Conservation (phyloP, 140 eudicot genomes). For the Bidens hawaiensis region DNA sequence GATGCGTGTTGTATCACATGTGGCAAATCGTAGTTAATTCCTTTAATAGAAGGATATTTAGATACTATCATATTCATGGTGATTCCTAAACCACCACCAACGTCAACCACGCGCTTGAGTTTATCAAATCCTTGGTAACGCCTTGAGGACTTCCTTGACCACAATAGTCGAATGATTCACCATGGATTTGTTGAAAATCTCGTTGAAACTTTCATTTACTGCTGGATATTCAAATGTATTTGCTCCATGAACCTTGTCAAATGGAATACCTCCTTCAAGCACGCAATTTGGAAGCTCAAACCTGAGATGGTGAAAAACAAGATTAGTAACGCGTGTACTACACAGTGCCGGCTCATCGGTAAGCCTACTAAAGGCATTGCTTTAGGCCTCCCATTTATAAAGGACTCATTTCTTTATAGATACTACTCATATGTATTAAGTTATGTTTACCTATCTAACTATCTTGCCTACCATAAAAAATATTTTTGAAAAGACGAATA, state of each 20-base stretch:
- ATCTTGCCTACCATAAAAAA: too few relatives aligned
- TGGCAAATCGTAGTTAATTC: conserved; percentile 17
- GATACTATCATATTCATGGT: too few relatives aligned
- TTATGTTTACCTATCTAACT: too few relatives aligned
- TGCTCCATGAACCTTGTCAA: conserved; percentile 19
- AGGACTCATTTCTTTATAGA: too few relatives aligned
- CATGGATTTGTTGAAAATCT: conserved; percentile 9
- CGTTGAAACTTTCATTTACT: background rate
- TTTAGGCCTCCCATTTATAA: too few relatives aligned
- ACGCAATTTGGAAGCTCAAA: conserved; percentile 9
- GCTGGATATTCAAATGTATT: background rate
- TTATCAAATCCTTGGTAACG: background rate
- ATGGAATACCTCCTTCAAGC: conserved; percentile 18
- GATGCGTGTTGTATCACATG: conserved; percentile 7
- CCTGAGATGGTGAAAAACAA: too few relatives aligned
- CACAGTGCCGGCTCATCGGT: too few relatives aligned
- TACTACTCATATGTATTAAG: too few relatives aligned
- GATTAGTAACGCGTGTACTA: too few relatives aligned
- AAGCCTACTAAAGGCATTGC: too few relatives aligned
- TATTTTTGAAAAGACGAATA: too few relatives aligned
- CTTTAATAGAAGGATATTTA: conserved; percentile 16
- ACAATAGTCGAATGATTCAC: background rate
- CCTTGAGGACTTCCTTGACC: conserved; percentile 14
- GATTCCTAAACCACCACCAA: too few relatives aligned
- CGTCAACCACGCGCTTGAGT: conserved; percentile 8